Evolutionary conservation across 208 protist genomes (phyloP), one percentile per base, ranked within the genome.

Genomic region (Acanthamoeba royreba): DNA sequence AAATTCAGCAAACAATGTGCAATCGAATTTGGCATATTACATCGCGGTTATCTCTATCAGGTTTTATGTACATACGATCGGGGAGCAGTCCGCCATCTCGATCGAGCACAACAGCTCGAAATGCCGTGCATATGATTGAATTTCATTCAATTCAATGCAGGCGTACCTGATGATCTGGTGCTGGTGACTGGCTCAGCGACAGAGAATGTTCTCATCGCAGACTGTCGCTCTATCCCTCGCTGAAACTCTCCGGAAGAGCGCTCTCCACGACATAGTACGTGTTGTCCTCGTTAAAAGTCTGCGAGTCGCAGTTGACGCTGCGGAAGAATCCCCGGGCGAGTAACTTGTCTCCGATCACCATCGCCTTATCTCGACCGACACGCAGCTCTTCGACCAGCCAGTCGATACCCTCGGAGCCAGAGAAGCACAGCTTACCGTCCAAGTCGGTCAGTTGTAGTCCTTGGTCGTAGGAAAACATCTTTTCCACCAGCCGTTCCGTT

Each of bases 351-450:
- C 79, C 79, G n/a, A 87, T 87, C 43, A 19, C 46, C 15, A 87
- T 45, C 31, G 79, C 79, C 79, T 87, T 87, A 33, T 87, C 79
- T 13, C 79, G 43, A 4, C 49, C 49, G 15, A 87, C 49, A 5
- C 49, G n/a, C n/a, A 87, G 79, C 79, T 87, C 79, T 31, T 87
- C 79, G 15, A 87, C 79, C 28, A 87, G 79, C 79, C 79, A 87
- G 43, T 87, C 79, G 25, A 87, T 45, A 45, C 79, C 47, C 5
- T 87, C 79, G 79, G 25, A 87, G 79, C 79, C 79, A 33, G 15
- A 52, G 49, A 87, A 87, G 79, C 49, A 87, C 28, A 87, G 13
- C 11, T 35, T n/a, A 3, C 79, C 49, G 43, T 87, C 79, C 31
- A 38, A 11, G 25, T 87, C 42, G 11, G 33, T 38, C 43, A 87